Conservation (phyloP, 169 alveolate species). For the Plasmodium yoelii region DNA sequence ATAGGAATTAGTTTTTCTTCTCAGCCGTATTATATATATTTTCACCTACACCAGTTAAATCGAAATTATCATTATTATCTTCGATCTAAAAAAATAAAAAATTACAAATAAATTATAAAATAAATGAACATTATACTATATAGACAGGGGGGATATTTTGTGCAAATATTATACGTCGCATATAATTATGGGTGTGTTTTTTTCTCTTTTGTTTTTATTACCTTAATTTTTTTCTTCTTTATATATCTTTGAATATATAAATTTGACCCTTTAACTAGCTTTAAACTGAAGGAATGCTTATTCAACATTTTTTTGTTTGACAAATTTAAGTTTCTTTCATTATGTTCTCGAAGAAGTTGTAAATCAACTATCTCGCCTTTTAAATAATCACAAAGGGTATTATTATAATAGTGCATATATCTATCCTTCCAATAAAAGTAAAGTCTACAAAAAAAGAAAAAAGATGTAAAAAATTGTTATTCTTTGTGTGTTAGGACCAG, state of each 20-base stretch:
- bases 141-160: background rate
- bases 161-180: no score
- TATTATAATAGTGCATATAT: conserved; percentile 61
- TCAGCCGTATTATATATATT: conserved; percentile 38
- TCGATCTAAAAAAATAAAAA: conserved; percentile 13
- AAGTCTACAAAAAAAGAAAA: conserved; percentile 13
- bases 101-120: background rate
- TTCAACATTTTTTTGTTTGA: conserved; percentile 43
- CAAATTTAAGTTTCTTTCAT: conserved; percentile 50
- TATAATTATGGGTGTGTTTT: no score
- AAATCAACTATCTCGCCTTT: conserved; percentile 63
- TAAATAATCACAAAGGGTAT: conserved; percentile 67
- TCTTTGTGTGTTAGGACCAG: background rate
- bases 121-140: background rate
- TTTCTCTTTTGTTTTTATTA: background rate
- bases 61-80: conserved; percentile 29
- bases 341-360: conserved; percentile 65
- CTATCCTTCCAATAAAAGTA: conserved; percentile 69
- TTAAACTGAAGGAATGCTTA: conserved; percentile 37
- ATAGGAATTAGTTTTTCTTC: conserved; percentile 18
- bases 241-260: conserved; percentile 53
- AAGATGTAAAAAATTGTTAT: background rate
- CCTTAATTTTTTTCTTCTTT: conserved; percentile 12
- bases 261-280: conserved; percentile 62
- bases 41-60: conserved; percentile 71